Evolutionary conservation across 2,329 filamentous ascomycete genomes (phyloP).

Genomic region (Graphium sp.): DNA sequence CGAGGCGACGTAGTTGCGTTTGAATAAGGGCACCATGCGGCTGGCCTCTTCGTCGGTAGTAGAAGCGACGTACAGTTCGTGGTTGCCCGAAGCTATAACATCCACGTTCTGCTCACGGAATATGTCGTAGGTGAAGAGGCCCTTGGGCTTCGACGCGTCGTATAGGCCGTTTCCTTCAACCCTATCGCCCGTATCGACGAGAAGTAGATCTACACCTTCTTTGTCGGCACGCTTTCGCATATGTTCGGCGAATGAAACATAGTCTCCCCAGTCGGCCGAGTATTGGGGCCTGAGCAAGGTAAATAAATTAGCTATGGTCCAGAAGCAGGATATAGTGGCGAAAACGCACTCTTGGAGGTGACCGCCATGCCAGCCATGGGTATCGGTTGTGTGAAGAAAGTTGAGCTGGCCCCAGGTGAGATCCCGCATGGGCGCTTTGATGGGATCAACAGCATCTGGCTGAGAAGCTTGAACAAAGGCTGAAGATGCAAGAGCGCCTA

Average conservation of each 20-base stretch:
- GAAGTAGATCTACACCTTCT: slow-evolving; percentile 65
- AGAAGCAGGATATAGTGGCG: neutral
- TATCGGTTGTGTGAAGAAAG: slow-evolving; percentile 92
- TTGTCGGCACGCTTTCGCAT: slow-evolving; percentile 65
- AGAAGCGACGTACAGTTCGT: slow-evolving; percentile 76
- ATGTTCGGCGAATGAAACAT: slow-evolving; percentile 79
- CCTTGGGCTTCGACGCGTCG: slow-evolving; percentile 76
- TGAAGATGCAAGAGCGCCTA: too few relatives aligned
- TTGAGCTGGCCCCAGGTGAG: slow-evolving; percentile 90
- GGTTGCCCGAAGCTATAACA: slow-evolving; percentile 76
- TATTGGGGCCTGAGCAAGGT: slow-evolving; percentile 54
- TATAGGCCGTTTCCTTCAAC: slow-evolving; percentile 92
- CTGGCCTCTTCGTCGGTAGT: slow-evolving; percentile 66
- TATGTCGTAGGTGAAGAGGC: slow-evolving; percentile 76
- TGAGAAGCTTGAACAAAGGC: slow-evolving; percentile 46
- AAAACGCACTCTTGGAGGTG: slow-evolving; percentile 67
- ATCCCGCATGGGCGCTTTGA: slow-evolving; percentile 66
- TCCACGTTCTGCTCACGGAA: slow-evolving; percentile 71
- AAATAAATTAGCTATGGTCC: neutral
- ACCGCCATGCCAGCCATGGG: slow-evolving; percentile 88
- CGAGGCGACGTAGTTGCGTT: slow-evolving; percentile 67
- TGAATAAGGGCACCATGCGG: slow-evolving; percentile 69
- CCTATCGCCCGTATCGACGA: slow-evolving; percentile 89
- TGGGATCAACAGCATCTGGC: slow-evolving; percentile 62
- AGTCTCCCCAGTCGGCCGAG: slow-evolving; percentile 95